Conservation (phyloP, 2,329 filamentous ascomycete species). For the Hypoxylon sp. region DNA sequence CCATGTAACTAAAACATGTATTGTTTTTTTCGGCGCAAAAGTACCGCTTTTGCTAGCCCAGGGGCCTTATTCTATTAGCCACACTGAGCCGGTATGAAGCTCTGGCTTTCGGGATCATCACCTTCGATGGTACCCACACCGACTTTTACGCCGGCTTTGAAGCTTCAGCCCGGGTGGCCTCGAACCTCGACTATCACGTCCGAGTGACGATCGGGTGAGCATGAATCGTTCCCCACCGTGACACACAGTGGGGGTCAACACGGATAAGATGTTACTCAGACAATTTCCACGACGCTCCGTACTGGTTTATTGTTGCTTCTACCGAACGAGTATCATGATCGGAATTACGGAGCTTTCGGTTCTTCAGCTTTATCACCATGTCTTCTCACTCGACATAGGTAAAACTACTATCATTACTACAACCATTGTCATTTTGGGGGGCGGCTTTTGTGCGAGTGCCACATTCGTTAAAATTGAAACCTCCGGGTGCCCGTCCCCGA, state of each 20-base stretch:
- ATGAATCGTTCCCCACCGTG: neutral
- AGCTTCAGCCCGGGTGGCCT: neutral
- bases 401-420: neutral
- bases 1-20: neutral
- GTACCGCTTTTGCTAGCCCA: neutral
- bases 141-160: neutral
- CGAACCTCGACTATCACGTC: neutral
- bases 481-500: neutral
- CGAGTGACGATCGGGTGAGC: neutral
- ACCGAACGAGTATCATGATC: neutral
- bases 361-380: neutral
- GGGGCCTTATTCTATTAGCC: neutral
- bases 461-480: neutral
- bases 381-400: neutral
- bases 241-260: neutral
- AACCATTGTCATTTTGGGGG: neutral
- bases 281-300: neutral
- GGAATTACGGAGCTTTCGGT: neutral
- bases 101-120: neutral
- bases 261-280: neutral
- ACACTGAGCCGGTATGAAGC: neutral
- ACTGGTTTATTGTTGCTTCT: neutral
- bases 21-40: neutral
- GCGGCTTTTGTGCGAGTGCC: neutral
- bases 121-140: neutral